phyloP scores from a whole-genome alignment of 2,329 filamentous ascomycete genomes.

The Talaromyces sp. region DNA sequence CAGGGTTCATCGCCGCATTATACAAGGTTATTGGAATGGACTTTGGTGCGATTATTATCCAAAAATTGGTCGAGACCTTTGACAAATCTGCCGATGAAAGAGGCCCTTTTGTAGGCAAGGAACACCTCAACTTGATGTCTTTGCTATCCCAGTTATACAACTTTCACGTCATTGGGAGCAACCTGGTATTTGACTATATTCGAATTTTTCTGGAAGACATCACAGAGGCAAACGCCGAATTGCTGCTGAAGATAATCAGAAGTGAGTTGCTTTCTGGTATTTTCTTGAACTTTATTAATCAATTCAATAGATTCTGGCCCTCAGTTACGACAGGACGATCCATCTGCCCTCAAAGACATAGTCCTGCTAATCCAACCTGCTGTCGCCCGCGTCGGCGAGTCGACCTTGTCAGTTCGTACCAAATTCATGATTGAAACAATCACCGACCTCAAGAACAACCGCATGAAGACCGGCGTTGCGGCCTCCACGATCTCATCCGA shows the following conservation, averaged over 20 bases:
- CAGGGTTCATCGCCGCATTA: conserved; percentile 80
- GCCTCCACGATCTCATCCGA: conserved; percentile 71
- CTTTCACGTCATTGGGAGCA: conserved; percentile 79
- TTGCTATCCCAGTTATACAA: conserved; percentile 85
- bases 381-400: conserved; percentile 61
- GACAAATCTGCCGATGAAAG: conserved; percentile 55
- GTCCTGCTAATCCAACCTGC: conserved; percentile 71
- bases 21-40: conserved; percentile 85
- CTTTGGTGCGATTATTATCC: conserved; percentile 81
- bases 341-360: conserved; percentile 82
- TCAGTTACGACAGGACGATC: conserved; percentile 82
- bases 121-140: conserved; percentile 70
- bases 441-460: conserved; percentile 90
- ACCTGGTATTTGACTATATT: conserved; percentile 86
- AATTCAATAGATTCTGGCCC: conserved; percentile 59
- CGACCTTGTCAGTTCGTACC: conserved; percentile 75
- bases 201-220: conserved; percentile 69
- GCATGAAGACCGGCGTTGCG: conserved; percentile 67
- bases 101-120: conserved; percentile 48
- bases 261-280: conserved; percentile 33
- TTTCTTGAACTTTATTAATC: conserved; percentile 15
- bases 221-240: conserved; percentile 80
- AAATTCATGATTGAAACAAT: conserved; percentile 98
- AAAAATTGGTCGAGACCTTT: conserved; percentile 71
- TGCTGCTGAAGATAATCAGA: conserved; percentile 78